phyloP scores from a whole-genome alignment of 2,329 filamentous ascomycete genomes.

The Penicillium concentricum region DNA sequence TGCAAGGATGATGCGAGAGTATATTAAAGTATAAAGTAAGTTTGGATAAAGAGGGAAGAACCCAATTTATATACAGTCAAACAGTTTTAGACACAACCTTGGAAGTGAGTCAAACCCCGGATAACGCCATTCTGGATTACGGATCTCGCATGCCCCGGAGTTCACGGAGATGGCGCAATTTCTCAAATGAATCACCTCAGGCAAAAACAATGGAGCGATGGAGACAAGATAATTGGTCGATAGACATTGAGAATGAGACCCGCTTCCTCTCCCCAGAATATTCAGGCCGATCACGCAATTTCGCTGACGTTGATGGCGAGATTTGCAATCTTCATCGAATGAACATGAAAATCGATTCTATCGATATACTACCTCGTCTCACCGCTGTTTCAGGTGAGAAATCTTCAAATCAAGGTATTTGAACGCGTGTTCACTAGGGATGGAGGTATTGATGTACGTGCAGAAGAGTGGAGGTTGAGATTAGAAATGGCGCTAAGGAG shows the following conservation, averaged over 20 bases:
- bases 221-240: background rate
- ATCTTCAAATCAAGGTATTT: background rate
- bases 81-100: background rate
- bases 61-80: constrained; percentile 1
- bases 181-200: constrained; percentile 25
- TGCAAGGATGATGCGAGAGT: no score
- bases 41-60: background rate
- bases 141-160: constrained; percentile 13
- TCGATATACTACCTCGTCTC: background rate
- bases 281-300: constrained; percentile 24
- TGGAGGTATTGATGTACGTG: background rate
- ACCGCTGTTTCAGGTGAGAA: constrained; percentile 18
- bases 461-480: constrained; percentile 18
- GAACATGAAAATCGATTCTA: background rate
- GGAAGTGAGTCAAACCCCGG: constrained; percentile 19
- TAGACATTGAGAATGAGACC: background rate
- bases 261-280: constrained; percentile 8
- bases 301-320: constrained; percentile 23
- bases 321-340: constrained; percentile 19
- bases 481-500: constrained; percentile 23
- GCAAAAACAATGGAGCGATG: background rate
- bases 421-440: background rate
- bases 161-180: constrained; percentile 33
- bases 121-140: constrained; percentile 19
- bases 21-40: constrained; percentile 4